phyloP scores from a whole-genome alignment of 495 filamentous ascomycete species.

The Glarea lozoyensis region DNA sequence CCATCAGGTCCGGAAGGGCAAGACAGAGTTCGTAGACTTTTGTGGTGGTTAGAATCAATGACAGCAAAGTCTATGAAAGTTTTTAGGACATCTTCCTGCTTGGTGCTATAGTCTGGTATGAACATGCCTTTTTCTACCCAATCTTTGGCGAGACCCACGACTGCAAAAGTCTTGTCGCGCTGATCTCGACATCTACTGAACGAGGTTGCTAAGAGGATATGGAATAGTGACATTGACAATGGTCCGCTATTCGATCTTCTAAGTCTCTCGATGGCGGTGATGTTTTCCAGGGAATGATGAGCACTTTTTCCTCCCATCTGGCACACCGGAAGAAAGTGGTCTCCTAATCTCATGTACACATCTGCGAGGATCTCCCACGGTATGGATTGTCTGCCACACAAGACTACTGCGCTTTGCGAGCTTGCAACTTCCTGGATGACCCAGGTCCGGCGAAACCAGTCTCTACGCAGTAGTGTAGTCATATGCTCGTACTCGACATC shows the following conservation, averaged over 20 bases:
- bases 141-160: conserved; percentile 6
- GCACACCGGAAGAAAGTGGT: not conserved
- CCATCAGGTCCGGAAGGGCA: not conserved
- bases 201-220: conserved; percentile 3
- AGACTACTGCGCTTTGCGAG: conserved; percentile 3
- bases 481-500: conserved; percentile 2
- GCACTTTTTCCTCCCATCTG: not conserved
- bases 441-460: conserved; percentile 26
- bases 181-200: conserved; percentile 4
- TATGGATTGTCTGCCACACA: not conserved
- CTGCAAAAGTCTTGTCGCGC: conserved; percentile 6
- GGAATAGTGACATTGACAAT: conserved; percentile 2
- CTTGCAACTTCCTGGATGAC: conserved; percentile 20
- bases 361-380: conserved; percentile 4
- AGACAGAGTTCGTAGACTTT: conserved; percentile 10
- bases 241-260: conserved; percentile 1
- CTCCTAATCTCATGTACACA: conserved; percentile 2
- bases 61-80: conserved; percentile 12
- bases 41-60: conserved; percentile 1
- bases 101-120: not conserved
- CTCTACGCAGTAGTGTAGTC: conserved; percentile 15
- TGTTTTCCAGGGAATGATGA: conserved; percentile 2
- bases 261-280: conserved; percentile 2
- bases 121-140: not conserved
- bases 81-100: not conserved